Evolutionary conservation across 108 stramenopile species (phyloP), one percentile per base, ranked within the genome.

Genomic region (Cyclotella distinguenda): DNA sequence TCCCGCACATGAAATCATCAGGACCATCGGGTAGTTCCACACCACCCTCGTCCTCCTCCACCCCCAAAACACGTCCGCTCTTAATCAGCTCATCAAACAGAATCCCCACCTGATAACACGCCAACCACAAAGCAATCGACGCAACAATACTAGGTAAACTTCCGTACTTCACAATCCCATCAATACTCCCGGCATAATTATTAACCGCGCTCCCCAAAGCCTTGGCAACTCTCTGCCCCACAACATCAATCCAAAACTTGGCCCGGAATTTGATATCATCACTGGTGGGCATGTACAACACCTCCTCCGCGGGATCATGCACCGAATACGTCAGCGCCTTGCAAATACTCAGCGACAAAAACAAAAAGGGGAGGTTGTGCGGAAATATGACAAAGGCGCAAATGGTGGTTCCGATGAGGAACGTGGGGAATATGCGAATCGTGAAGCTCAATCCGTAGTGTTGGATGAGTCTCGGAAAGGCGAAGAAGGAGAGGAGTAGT

Each of bases 291-390:
- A 93, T 78, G 78, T 95, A 97, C 32, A 97, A 66, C 34, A 97
- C 80, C 64, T 97, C 96, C 60, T 90, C 94, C 64, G 91, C 68
- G 18, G 96, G 96, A 77, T 97, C 96, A 66, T 95, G 89, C 5
- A 97, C 80, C 26, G 87, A 85, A 69, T 95, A 97, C 28, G 93
- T 93, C 84, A 97, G 82, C 13, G 92, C 93, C 82, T 95, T 97
- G 57, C 94, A 85, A 3, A 97, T 32, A 35, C 85, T 85, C 60
- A 97, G 66, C 22, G 83, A 74, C 1, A 89, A 63, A 64, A 97
- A 95, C 8, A 95, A 60, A 23, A 97, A 87, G 18, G 73, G 48
- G 26, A 97, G 60, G 39, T 89, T 93, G 33, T 78, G 80, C 1
- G 88, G 88, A 15, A 93, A 65, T 6, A 86, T 82, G 11, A 84